Evolutionary conservation across 805 yeast species (phyloP).

Genomic region (Hanseniaspora thailandica): DNA sequence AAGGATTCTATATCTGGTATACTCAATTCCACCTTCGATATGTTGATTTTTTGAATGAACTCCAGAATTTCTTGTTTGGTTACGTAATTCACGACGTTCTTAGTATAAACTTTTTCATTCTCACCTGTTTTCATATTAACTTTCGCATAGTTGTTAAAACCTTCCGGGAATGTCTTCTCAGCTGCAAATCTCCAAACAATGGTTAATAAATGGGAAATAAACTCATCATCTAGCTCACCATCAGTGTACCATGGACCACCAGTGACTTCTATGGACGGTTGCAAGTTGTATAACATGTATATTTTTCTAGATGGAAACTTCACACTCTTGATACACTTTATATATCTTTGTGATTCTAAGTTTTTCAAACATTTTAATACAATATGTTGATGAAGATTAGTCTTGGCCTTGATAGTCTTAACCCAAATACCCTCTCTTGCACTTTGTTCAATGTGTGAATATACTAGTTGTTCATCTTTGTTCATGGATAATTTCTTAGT

Average conservation of each 20-base stretch:
- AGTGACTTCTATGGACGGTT: constrained; percentile 89
- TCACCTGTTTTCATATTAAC: constrained; percentile 17
- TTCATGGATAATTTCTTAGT: constrained; percentile 63
- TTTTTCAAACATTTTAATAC: constrained; percentile 71
- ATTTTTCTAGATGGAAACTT: constrained; percentile 90
- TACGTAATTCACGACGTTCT: constrained; percentile 53
- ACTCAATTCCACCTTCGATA: constrained; percentile 71
- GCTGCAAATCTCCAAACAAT: constrained; percentile 84
- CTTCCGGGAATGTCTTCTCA: constrained; percentile 61
- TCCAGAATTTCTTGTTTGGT: constrained; percentile 61
- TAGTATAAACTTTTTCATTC: constrained; percentile 33
- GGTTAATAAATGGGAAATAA: constrained; percentile 69
- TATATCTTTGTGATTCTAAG: constrained; percentile 66
- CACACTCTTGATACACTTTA: constrained; percentile 82
- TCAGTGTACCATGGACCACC: constrained; percentile 99
- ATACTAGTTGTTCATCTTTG: constrained; percentile 81
- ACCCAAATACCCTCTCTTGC: constrained; percentile 97
- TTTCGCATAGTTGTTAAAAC: constrained; percentile 35
- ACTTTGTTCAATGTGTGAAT: constrained; percentile 80
- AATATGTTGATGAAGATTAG: constrained; percentile 85
- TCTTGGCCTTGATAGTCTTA: constrained; percentile 74
- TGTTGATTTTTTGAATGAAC: constrained; percentile 58
- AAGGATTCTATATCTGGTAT: constrained; percentile 63
- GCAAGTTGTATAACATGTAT: constrained; percentile 85
- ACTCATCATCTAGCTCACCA: constrained; percentile 85